phyloP scores from a whole-genome alignment of 1,284 basidiomycete species.

The Schizophyllum commune region DNA sequence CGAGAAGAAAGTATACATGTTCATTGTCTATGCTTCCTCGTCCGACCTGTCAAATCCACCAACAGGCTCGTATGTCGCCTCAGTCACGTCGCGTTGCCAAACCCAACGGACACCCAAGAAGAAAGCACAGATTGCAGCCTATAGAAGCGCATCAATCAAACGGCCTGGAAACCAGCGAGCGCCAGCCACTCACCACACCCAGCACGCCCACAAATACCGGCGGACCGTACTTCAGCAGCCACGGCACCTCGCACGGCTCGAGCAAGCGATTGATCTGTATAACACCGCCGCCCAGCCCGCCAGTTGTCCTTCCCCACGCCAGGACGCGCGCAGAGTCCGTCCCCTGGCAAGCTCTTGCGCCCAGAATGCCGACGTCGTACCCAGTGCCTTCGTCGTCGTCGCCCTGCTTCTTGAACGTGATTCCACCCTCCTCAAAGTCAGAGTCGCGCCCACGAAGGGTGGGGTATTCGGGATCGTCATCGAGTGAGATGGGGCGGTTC shows the following conservation, averaged over 20 bases:
- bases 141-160: neutral
- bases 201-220: conserved; percentile 50
- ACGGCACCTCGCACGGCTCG: conserved; percentile 78
- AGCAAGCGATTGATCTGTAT: conserved; percentile 82
- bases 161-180: neutral
- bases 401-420: conserved; percentile 60
- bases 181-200: conserved; percentile 28
- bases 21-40: conserved; percentile 10
- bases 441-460: conserved; percentile 53
- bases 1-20: neutral
- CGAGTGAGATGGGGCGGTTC: conserved; percentile 65
- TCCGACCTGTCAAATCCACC: conserved; percentile 68
- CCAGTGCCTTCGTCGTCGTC: conserved; percentile 27
- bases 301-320: conserved; percentile 76
- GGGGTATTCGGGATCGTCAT: conserved; percentile 63
- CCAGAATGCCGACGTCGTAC: conserved; percentile 86
- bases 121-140: conserved; percentile 52
- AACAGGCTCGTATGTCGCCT: conserved; percentile 79
- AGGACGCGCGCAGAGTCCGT: conserved; percentile 74
- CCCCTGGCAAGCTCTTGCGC: conserved; percentile 65
- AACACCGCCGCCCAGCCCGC: conserved; percentile 69
- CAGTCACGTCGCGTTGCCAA: conserved; percentile 66
- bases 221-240: conserved; percentile 67
- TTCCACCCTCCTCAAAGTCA: conserved; percentile 64
- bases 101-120: conserved; percentile 60